These are phyloP conservation scores for Hippophae tibetana DNA, from an alignment of 306 rosid genomes.

Conservation along the genomic window DNA sequence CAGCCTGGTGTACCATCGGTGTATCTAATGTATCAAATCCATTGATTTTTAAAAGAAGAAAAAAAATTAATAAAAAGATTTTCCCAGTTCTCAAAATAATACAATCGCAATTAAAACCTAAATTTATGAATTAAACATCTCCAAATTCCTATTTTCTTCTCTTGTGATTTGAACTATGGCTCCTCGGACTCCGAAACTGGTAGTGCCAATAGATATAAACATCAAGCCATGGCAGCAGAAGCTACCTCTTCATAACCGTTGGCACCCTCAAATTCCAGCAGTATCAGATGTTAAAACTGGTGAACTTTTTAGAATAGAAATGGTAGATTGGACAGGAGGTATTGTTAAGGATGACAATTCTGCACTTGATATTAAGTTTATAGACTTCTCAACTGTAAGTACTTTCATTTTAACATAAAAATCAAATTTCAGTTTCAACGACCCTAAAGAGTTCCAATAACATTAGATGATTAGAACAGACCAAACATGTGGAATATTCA, in stretches of 20 bases:
- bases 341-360: constrained; percentile 53
- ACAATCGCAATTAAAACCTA: background rate
- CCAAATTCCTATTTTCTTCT: background rate
- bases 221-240: constrained; percentile 69
- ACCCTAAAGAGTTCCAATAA: too few species aligned
- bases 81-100: background rate
- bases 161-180: constrained; percentile 37
- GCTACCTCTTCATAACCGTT: constrained; percentile 71
- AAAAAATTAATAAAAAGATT: too few species aligned
- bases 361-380: constrained; percentile 47
- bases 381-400: constrained; percentile 69
- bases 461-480: too few species aligned
- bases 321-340: constrained; percentile 85
- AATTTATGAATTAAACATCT: background rate
- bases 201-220: constrained; percentile 55
- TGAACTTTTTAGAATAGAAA: constrained; percentile 60
- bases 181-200: constrained; percentile 45
- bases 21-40: background rate
- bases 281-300: constrained; percentile 38
- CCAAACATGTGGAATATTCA: too few species aligned
- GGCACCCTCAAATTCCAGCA: constrained; percentile 70
- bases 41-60: too few species aligned
- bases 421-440: background rate
- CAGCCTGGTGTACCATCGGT: too few species aligned
- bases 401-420: background rate